Conservation (phyloP, 352 stramenopile genomes). For the Poterioochromonas sp. region DNA sequence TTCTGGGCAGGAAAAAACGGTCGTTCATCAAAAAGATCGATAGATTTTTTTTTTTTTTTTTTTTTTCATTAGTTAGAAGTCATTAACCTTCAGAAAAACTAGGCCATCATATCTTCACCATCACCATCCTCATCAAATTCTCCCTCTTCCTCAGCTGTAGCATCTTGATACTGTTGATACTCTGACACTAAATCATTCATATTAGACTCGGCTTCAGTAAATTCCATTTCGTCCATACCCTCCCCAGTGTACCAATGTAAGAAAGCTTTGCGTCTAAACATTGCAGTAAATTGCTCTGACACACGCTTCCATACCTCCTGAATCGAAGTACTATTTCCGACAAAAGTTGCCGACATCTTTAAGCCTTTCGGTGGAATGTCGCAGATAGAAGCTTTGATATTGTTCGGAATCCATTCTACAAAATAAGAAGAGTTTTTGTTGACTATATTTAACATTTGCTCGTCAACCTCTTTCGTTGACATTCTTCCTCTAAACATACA, state of each 20-base stretch:
- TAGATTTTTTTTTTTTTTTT: too few relatives aligned
- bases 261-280: constrained; percentile 98
- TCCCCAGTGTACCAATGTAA: constrained; percentile 99
- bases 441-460: constrained; percentile 95
- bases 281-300: constrained; percentile 99
- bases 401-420: constrained; percentile 99
- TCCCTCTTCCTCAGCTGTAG: constrained; percentile 92
- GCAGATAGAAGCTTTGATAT: constrained; percentile 98
- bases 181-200: constrained; percentile 99
- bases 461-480: constrained; percentile 97
- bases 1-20: too few relatives aligned
- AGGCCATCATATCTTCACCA: too few relatives aligned
- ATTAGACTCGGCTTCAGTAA: constrained; percentile 99
- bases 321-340: constrained; percentile 97
- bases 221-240: constrained; percentile 99
- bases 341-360: constrained; percentile 93
- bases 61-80: too few relatives aligned
- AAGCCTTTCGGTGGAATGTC: constrained; percentile 96
- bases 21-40: too few relatives aligned
- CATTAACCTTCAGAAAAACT: too few relatives aligned
- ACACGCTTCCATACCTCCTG: constrained; percentile 93
- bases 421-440: constrained; percentile 99
- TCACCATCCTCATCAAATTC: constrained; percentile 87
- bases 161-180: constrained; percentile 99
- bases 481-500: constrained; percentile 88